phyloP scores from a whole-genome alignment of 768 basidiomycete genomes.

The Suillus tomentosus region DNA sequence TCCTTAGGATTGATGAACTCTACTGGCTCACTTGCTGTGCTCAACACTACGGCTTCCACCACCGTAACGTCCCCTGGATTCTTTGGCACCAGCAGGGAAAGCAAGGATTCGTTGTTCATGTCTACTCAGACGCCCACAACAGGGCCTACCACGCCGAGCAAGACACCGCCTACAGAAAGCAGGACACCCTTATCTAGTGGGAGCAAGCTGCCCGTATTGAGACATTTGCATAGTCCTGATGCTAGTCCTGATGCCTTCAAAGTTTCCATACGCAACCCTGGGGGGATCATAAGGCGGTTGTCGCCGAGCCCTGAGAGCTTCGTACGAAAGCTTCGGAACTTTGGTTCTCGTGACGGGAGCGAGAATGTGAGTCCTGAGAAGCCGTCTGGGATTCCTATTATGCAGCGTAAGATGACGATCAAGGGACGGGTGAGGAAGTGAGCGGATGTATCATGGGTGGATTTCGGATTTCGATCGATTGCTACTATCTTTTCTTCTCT shows the following conservation, averaged over 20 bases:
- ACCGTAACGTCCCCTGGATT: conserved; percentile 16
- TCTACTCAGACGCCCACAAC: conserved; percentile 25
- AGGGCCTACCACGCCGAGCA: conserved; percentile 28
- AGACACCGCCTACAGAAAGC: conserved; percentile 18
- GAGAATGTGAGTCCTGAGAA: conserved; percentile 25
- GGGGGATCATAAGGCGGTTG: neutral
- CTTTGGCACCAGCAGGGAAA: conserved; percentile 19
- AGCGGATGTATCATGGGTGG: neutral
- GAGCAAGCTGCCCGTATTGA: conserved; percentile 34
- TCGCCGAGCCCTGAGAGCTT: conserved; percentile 23
- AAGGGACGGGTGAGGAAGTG: conserved; percentile 23
- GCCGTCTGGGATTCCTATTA: conserved; percentile 30
- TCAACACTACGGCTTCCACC: conserved; percentile 13
- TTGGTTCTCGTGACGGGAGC: conserved; percentile 23
- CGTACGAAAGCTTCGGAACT: conserved; percentile 25
- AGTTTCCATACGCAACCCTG: conserved; percentile 13
- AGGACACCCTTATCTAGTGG: conserved; percentile 15
- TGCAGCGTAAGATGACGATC: conserved; percentile 32
- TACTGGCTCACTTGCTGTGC: conserved; percentile 14
- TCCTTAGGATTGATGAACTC: conserved; percentile 1
- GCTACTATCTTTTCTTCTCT: neutral
- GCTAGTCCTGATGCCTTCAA: conserved; percentile 25
- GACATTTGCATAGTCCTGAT: conserved; percentile 28
- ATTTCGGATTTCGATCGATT: neutral
- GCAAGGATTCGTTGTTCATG: conserved; percentile 22